Base-by-base conservation (phyloP, 768 basidiomycete genomes). In the Trametes maxima region DNA sequence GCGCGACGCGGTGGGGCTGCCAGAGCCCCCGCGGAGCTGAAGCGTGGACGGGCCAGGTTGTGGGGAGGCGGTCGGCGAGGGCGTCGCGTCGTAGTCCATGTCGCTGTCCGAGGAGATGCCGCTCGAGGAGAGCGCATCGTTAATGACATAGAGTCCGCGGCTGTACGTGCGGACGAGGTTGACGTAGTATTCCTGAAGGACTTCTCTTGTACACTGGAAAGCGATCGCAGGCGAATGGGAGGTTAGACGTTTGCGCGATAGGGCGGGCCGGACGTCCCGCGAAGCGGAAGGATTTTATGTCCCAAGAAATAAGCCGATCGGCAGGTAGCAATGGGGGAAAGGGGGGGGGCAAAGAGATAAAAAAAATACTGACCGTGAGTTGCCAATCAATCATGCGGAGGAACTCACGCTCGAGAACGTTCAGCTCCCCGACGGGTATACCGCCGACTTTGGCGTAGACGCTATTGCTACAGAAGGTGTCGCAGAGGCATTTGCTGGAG, bases 381-480 rank as follows among this genome's bases (percentile, higher is more conserved):
- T 88, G 83, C 96, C 97, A 99, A 70, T 97, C 94, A 59, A 97
- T 94, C 71, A 88, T 87, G 58, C 80, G 80, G 52, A 98, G 84
- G 74, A 99, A 95, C 74, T 98, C 96, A 73, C 92, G 82, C 78
- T 99, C 97, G 63, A 99, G 85, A 69, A 92, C 80, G 78, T 98
- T 96, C 74, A 98, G 85, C 77, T 99, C 96, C 61, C 83, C 80
- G 50, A 94, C 82, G 64, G 90, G 87, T 72, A 98, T 94, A 57
- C 97, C 97, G 68, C 97, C 97, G 35, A 99, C 95, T 75, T 89
- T 91, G 66, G 97, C 94, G 77, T 98, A 98, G 70, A 95, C 86
- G 58, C 83, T 85, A 74, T 98, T 98, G 49, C 92, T 94, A 77
- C 92, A 96, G 74, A 98, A 98, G 19, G 87, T 85, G 77, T 99